phyloP scores from a whole-genome alignment of 129 eudicot genomes.

The Flaveria bidentis region DNA sequence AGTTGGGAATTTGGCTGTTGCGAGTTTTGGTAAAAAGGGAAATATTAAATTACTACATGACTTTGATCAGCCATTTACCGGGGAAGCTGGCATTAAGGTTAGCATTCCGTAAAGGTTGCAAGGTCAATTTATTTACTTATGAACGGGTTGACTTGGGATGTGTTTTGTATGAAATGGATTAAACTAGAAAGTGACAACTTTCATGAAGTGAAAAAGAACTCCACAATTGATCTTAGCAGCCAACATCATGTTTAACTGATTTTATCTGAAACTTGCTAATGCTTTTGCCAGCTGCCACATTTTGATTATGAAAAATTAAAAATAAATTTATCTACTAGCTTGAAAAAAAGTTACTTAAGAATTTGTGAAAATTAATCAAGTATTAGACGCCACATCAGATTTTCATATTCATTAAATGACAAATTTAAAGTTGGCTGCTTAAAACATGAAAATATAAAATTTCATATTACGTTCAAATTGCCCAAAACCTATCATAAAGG shows the following conservation, averaged over 20 bases:
- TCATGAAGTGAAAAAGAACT: background rate
- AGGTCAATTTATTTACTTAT: background rate
- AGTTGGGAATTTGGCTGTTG: constrained; percentile 88
- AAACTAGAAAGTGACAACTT: background rate
- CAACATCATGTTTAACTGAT: background rate
- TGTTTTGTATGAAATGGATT: background rate
- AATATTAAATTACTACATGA: constrained; percentile 78
- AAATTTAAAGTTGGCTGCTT: background rate
- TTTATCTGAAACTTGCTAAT: background rate
- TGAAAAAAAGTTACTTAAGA: background rate
- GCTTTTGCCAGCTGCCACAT: background rate
- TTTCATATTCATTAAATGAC: background rate
- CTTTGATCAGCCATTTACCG: constrained; percentile 81
- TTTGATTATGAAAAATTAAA: background rate
- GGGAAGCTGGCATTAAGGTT: constrained; percentile 89
- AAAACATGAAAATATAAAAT: background rate
- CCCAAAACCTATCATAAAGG: background rate
- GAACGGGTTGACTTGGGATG: background rate
- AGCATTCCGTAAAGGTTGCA: constrained; percentile 11
- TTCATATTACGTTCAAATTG: background rate
- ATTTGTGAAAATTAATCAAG: background rate
- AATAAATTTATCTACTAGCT: background rate
- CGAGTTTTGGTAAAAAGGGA: constrained; percentile 88
- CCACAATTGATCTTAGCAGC: background rate
- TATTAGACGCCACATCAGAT: background rate